Evolutionary conservation across 2,329 filamentous ascomycete genomes (phyloP), one percentile per base, ranked within the genome.

Genomic region (Pestalotiopsis sp.): DNA sequence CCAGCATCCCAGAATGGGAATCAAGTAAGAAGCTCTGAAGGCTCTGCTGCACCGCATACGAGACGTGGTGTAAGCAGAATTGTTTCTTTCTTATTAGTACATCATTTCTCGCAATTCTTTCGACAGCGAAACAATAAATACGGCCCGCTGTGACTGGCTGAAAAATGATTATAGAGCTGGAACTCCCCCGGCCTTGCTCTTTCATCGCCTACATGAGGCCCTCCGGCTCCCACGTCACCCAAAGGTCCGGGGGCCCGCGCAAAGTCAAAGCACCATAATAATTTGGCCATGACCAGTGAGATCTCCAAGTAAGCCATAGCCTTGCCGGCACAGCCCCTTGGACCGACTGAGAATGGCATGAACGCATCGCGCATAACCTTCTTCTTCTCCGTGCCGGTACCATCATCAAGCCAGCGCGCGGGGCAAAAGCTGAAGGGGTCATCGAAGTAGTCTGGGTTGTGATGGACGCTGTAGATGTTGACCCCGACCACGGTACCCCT

Each of bases 241-340:
- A 13, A 5, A 4, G 6, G 14, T 12, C 56, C 20, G 2, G 20
- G 25, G 12, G 56, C 56, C 2, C 12, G 56, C 56, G 1, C 20
- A 11, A 58, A 58, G 20, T 58, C 56, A 13, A 58, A 58, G 20
- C 20, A 23, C 56, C 61, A 71, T 12, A 75, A 56, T 9, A 71
- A 66, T 66, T 71, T 72, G 2, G 73, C 74, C 57, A 74, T 57
- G 2, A 68, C 69, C 14, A 75, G 68, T 56, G 69, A 70, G 17
- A 69, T 25, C 61, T 73, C 70, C 31, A 74, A 66, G 27, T 73
- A 68, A 1, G 75, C 75, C 56, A 77, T 72, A 9, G 68, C 68
- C 65, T 78, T 79, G 1, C 79, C 80, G 20, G 79, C 73, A 65
- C 81, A 83, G 27, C 72, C 74, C n/a, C 80, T 71, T 0, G 79